Conservation (phyloP, 2,329 filamentous ascomycete genomes). For the Lachnellula suecica region DNA sequence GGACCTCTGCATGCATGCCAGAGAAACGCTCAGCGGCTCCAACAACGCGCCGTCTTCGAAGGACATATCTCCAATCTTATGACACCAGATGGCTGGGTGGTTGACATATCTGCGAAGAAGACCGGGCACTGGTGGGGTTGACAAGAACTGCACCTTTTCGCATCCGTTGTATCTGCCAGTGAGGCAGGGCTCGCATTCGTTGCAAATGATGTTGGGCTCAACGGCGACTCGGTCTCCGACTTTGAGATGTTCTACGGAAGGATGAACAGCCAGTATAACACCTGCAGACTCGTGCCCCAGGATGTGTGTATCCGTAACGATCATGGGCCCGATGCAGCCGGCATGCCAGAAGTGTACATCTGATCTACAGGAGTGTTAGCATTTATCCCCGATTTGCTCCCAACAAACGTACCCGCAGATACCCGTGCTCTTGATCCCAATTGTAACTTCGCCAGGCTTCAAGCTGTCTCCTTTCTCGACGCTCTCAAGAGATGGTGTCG, state of each 20-base stretch:
- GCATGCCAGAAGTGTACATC: conserved; percentile 98
- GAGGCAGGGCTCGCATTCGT: conserved; percentile 84
- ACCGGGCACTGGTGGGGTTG: conserved; percentile 85
- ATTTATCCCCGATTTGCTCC: neutral
- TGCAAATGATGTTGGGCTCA: conserved; percentile 92
- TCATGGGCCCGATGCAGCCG: conserved; percentile 94
- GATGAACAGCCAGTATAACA: conserved; percentile 76
- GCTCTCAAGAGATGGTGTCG: conserved; percentile 73
- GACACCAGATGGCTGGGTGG: conserved; percentile 92
- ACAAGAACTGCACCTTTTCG: conserved; percentile 80
- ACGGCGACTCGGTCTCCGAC: conserved; percentile 89
- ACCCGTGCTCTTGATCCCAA: conserved; percentile 90
- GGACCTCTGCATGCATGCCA: conserved; percentile 84
- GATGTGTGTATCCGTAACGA: conserved; percentile 84
- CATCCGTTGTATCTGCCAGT: conserved; percentile 96
- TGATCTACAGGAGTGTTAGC: conserved; percentile 54
- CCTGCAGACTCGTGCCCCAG: conserved; percentile 93
- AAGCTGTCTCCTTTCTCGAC: conserved; percentile 67
- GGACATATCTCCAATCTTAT: conserved; percentile 91
- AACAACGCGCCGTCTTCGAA: conserved; percentile 89
- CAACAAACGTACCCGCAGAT: conserved; percentile 75
- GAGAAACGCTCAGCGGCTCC: conserved; percentile 85
- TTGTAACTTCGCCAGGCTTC: conserved; percentile 79
- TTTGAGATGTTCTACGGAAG: conserved; percentile 75
- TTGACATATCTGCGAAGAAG: conserved; percentile 90